phyloP scores from a whole-genome alignment of 441 rosid genomes.

The Melastoma candidum region DNA sequence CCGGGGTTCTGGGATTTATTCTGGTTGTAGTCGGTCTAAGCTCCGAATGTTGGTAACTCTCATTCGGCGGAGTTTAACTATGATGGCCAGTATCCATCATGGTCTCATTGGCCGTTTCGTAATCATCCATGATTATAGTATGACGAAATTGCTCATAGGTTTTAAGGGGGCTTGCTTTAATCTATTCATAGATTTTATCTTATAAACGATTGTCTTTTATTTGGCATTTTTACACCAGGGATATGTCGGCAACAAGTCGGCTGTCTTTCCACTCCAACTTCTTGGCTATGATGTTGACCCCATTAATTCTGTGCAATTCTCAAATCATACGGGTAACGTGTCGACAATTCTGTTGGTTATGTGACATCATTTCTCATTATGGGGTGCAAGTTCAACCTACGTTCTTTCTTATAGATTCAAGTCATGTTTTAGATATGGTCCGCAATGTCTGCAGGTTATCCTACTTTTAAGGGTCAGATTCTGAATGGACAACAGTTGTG shows the following conservation, averaged over 20 bases:
- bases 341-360: conserved; percentile 29
- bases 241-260: conserved; percentile 97
- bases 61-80: too few relatives aligned
- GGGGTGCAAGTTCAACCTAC: conserved; percentile 23
- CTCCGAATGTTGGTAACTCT: too few relatives aligned
- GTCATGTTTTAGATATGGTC: conserved; percentile 11
- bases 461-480: conserved; percentile 90
- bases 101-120: too few relatives aligned
- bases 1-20: too few relatives aligned
- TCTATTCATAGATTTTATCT: too few relatives aligned
- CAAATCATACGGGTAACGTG: conserved; percentile 91
- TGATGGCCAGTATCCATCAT: too few relatives aligned
- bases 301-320: conserved; percentile 96
- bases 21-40: too few relatives aligned
- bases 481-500: conserved; percentile 83
- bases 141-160: too few relatives aligned
- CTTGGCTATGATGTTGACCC: conserved; percentile 98
- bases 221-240: conserved; percentile 41
- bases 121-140: too few relatives aligned
- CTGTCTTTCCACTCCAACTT: conserved; percentile 93
- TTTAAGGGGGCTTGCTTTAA: too few relatives aligned
- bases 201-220: not conserved
- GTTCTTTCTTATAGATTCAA: conserved; percentile 12
- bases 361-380: conserved; percentile 27
- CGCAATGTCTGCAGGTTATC: conserved; percentile 58